phyloP scores from a whole-genome alignment of 805 yeast species.

The Lipomyces yamadae region DNA sequence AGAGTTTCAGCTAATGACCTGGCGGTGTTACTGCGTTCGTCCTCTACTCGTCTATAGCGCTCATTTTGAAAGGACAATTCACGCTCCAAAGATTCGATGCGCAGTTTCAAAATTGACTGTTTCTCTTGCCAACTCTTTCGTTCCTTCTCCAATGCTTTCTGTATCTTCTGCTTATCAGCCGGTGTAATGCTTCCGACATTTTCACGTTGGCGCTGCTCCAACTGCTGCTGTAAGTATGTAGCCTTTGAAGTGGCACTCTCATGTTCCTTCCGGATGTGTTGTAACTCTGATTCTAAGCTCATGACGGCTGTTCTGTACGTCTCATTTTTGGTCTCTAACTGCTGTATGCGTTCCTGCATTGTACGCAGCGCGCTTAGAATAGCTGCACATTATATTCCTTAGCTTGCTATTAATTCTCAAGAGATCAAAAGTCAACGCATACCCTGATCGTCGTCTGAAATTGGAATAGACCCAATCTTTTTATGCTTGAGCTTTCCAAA shows the following conservation, averaged over 20 bases:
- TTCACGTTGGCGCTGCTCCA: conserved; percentile 26
- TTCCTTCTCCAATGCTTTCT: conserved; percentile 28
- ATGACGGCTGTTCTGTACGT: conserved; percentile 17
- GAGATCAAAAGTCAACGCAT: background rate
- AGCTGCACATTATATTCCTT: conserved; percentile 10
- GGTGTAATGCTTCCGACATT: conserved; percentile 12
- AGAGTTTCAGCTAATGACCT: conserved; percentile 15
- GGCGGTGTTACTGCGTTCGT: conserved; percentile 29
- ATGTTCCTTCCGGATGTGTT: conserved; percentile 10
- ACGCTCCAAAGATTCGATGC: conserved; percentile 21
- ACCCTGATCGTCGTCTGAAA: conserved; percentile 36
- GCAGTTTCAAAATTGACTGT: conserved; percentile 18
- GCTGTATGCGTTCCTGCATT: conserved; percentile 30
- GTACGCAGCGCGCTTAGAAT: conserved; percentile 31
- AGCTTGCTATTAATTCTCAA: background rate
- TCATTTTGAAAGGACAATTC: conserved; percentile 18
- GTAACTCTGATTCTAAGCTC: conserved; percentile 19
- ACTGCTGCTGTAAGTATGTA: conserved; percentile 21
- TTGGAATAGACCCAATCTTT: conserved; percentile 29
- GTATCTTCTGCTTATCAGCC: conserved; percentile 18
- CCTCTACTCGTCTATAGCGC: conserved; percentile 20
- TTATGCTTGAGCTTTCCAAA: conserved; percentile 15
- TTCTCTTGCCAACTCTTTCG: conserved; percentile 28
- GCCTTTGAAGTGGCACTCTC: conserved; percentile 14
- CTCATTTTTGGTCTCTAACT: conserved; percentile 29